Conservation (phyloP, 2,329 filamentous ascomycete genomes). For the Ceratocystis albifundus region DNA sequence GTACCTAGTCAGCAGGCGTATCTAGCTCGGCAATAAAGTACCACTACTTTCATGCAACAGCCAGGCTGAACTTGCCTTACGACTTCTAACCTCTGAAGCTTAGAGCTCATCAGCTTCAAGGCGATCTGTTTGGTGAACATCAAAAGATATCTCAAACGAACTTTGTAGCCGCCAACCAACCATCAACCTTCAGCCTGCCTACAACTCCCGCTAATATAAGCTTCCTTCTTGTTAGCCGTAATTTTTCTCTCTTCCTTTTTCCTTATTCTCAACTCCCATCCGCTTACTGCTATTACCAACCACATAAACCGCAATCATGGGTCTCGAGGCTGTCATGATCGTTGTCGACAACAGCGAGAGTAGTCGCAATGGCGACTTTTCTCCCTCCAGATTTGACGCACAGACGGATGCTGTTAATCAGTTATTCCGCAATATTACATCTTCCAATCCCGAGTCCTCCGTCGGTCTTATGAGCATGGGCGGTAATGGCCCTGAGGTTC, state of each 20-base stretch:
- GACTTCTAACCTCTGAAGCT: slow-evolving; percentile 20
- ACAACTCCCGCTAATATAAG: neutral
- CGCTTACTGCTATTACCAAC: slow-evolving; percentile 15
- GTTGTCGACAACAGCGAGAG: slow-evolving; percentile 99
- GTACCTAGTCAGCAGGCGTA: neutral
- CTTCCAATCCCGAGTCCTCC: slow-evolving; percentile 90
- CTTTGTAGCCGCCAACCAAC: neutral
- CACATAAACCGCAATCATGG: slow-evolving; percentile 56
- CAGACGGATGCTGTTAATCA: slow-evolving; percentile 91
- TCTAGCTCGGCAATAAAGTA: neutral
- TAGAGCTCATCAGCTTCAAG: slow-evolving; percentile 16
- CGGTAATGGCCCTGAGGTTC: slow-evolving; percentile 89
- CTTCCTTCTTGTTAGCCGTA: neutral
- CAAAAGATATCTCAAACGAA: slow-evolving; percentile 5
- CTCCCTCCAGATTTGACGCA: slow-evolving; percentile 88
- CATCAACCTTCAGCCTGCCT: neutral
- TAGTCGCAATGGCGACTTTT: slow-evolving; percentile 88
- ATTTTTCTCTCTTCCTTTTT: neutral
- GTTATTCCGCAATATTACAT: slow-evolving; percentile 90
- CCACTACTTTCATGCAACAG: neutral
- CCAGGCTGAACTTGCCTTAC: slow-evolving; percentile 23
- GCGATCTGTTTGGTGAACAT: slow-evolving; percentile 22
- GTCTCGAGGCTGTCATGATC: slow-evolving; percentile 98
- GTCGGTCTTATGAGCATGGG: slow-evolving; percentile 99
- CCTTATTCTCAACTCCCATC: neutral